Conservation (phyloP, 768 basidiomycete species). For the Wakefieldia striispora region DNA sequence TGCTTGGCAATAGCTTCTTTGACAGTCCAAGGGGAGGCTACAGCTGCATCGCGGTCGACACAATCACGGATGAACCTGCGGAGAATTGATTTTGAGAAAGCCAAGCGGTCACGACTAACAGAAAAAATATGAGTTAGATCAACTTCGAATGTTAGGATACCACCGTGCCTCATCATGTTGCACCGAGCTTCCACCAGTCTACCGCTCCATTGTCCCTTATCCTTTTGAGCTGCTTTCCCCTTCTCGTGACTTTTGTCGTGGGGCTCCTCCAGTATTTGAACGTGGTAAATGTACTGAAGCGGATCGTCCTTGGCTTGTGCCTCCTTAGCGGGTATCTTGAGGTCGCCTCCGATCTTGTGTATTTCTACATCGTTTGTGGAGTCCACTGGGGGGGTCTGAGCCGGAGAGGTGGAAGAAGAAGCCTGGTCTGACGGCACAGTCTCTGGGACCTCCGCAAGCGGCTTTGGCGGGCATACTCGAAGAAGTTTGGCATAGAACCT, state of each 20-base stretch:
- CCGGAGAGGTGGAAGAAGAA: slow-evolving; percentile 47
- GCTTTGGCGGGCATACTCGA: slow-evolving; percentile 70
- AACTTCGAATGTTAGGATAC: slow-evolving; percentile 1
- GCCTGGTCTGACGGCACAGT: slow-evolving; percentile 28
- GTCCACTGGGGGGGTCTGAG: slow-evolving; percentile 40
- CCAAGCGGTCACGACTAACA: slow-evolving; percentile 85
- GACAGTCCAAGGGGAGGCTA: slow-evolving; percentile 95
- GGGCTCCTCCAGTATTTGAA: slow-evolving; percentile 78
- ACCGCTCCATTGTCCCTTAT: slow-evolving; percentile 65
- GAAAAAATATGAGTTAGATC: slow-evolving; percentile 1
- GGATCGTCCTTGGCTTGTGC: slow-evolving; percentile 75
- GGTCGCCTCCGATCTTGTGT: slow-evolving; percentile 77
- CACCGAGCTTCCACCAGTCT: slow-evolving; percentile 83
- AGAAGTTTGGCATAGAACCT: slow-evolving; percentile 84
- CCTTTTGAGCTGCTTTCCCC: slow-evolving; percentile 52
- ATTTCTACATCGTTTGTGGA: slow-evolving; percentile 48
- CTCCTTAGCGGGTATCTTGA: slow-evolving; percentile 72
- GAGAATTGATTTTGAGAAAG: slow-evolving; percentile 96
- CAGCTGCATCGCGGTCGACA: slow-evolving; percentile 86
- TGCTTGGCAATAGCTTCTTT: slow-evolving; percentile 80
- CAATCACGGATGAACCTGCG: slow-evolving; percentile 96
- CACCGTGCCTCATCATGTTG: slow-evolving; percentile 72
- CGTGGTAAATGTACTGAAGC: slow-evolving; percentile 80
- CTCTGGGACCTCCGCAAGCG: slow-evolving; percentile 40
- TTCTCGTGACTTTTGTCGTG: slow-evolving; percentile 67